Percentiles rank a stretch among this genome's conserved stretches.
Conservation (phyloP, 257 asterid genomes). For the Gynochthodes officinalis region DNA sequence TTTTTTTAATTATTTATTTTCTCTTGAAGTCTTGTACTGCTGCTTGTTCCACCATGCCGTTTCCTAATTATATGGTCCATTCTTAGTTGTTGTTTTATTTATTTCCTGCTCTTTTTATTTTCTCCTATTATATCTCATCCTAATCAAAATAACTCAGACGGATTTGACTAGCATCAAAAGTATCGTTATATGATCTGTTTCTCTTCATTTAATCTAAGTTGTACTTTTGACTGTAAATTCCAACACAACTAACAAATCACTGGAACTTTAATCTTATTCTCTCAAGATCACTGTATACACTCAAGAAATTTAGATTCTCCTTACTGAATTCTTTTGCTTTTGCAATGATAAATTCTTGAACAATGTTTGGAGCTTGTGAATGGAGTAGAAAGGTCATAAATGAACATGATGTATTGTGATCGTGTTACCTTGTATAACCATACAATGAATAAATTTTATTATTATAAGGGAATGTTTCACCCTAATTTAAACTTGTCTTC, state of each 20-base stretch:
- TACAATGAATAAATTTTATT: background rate
- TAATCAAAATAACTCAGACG: background rate
- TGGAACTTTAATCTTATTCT: background rate
- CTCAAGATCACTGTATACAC: background rate
- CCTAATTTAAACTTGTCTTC: slow-evolving; percentile 17
- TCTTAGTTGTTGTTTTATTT: no score
- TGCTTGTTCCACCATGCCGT: no score
- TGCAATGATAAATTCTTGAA: background rate
- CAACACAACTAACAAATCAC: background rate
- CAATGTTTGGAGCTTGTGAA: background rate
- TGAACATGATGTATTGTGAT: background rate
- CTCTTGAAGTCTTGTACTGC: no score
- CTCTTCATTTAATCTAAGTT: background rate
- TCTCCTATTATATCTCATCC: background rate
- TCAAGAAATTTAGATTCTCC: background rate
- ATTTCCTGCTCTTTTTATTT: background rate
- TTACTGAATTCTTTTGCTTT: no score
- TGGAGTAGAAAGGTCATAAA: background rate
- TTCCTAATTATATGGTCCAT: no score
- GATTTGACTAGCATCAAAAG: no score
- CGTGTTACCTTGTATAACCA: background rate
- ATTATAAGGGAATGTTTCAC: background rate
- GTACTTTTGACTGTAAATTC: background rate
- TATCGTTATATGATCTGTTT: background rate
- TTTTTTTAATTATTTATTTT: background rate